Percentiles rank a stretch among this genome's conserved stretches.
Evolutionary conservation across 2,329 filamentous ascomycete species (phyloP).

Genomic region (Coniosporium tulheliwenetii): DNA sequence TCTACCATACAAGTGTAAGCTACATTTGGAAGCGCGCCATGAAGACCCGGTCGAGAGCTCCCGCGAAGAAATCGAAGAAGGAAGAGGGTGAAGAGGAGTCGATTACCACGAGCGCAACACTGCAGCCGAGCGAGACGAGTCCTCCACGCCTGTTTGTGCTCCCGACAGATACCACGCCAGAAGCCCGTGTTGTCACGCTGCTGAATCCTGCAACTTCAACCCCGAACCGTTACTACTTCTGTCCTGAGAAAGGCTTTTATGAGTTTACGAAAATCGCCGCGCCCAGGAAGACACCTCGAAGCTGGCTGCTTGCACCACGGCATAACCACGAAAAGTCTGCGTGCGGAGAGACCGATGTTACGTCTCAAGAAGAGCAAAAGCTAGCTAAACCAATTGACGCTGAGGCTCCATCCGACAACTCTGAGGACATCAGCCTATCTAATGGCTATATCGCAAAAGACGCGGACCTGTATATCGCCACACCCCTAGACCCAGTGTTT

Average conservation of each 20-base stretch:
- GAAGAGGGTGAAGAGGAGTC: constrained; percentile 2
- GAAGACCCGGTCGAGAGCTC: constrained; percentile 14
- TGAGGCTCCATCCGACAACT: background rate
- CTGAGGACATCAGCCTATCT: background rate
- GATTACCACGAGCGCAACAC: constrained; percentile 6
- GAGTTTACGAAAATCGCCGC: constrained; percentile 44
- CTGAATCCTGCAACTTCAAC: constrained; percentile 35
- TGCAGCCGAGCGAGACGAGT: constrained; percentile 21
- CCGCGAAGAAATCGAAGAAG: constrained; percentile 1
- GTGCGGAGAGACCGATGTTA: constrained; percentile 3
- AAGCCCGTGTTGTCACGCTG: constrained; percentile 40
- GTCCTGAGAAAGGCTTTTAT: constrained; percentile 40
- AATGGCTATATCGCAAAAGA: constrained; percentile 44
- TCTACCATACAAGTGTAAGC: no score
- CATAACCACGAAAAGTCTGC: constrained; percentile 1
- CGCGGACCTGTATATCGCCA: constrained; percentile 69
- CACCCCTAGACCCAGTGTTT: constrained; percentile 72
- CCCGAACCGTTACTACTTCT: constrained; percentile 40
- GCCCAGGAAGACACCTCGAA: constrained; percentile 33
- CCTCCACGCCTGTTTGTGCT: constrained; percentile 41
- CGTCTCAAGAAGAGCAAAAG: background rate
- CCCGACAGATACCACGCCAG: constrained; percentile 33
- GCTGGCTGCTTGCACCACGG: constrained; percentile 35
- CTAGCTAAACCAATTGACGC: background rate
- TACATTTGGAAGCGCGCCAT: constrained; percentile 3